Evolutionary conservation across 108 stramenopile genomes (phyloP).

Genomic region (Pseudonitzschia delicatissima): DNA sequence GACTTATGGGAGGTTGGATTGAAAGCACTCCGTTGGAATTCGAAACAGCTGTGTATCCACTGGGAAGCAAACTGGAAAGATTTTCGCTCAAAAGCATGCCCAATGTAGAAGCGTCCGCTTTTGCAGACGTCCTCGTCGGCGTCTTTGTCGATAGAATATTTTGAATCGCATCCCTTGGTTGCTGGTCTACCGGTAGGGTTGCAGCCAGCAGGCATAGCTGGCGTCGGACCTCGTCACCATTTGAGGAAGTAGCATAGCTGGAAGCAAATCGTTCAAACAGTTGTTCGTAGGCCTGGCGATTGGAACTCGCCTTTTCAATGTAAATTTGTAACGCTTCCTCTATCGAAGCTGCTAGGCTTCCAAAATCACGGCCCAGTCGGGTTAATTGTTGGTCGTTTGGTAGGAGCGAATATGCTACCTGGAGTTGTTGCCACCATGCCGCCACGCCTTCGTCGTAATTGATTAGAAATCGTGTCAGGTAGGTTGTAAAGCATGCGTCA

Average conservation of each 20-base stretch:
- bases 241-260: constrained; percentile 16
- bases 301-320: neutral
- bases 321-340: constrained; percentile 28
- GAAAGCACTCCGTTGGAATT: constrained; percentile 16
- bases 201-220: constrained; percentile 67
- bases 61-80: constrained; percentile 40
- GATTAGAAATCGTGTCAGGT: constrained; percentile 66
- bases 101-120: neutral
- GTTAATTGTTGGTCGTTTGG: constrained; percentile 33
- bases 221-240: constrained; percentile 33
- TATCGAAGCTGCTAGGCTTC: constrained; percentile 58
- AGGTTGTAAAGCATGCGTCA: constrained; percentile 68
- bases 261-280: constrained; percentile 34
- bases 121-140: neutral
- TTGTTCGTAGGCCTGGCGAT: constrained; percentile 14
- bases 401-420: constrained; percentile 50
- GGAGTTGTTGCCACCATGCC: constrained; percentile 55
- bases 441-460: constrained; percentile 59
- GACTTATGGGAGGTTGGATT: constrained; percentile 42
- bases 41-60: constrained; percentile 27
- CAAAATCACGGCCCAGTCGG: constrained; percentile 52
- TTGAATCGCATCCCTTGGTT: constrained; percentile 45
- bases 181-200: constrained; percentile 62
- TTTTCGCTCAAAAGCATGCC: constrained; percentile 20
- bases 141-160: neutral